A percentile compares a stretch with the other conserved stretches of the same genome.
These are phyloP conservation scores for Irpex sp. DNA, from an alignment of 1,284 basidiomycete genomes.

Conservation along the genomic window DNA sequence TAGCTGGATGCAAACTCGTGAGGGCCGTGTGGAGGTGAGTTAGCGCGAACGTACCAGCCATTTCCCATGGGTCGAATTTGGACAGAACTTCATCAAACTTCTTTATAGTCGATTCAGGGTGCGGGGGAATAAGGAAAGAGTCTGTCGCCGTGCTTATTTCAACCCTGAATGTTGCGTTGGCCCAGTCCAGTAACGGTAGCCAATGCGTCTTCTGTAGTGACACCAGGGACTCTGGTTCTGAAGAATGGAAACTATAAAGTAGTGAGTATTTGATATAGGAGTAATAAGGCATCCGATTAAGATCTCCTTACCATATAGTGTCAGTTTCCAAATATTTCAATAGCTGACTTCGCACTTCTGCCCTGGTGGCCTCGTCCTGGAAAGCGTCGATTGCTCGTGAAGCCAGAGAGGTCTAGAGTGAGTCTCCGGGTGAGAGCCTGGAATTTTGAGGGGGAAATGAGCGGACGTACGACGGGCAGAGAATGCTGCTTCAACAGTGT, in stretches of 20 bases:
- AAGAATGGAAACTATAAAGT: constrained; percentile 72
- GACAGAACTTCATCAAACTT: constrained; percentile 58
- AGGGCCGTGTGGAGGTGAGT: neutral
- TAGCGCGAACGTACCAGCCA: constrained; percentile 65
- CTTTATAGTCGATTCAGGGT: constrained; percentile 63
- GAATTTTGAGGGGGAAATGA: neutral
- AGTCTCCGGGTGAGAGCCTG: neutral
- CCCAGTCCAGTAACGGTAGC: constrained; percentile 87
- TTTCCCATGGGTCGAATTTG: constrained; percentile 75
- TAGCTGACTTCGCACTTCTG: constrained; percentile 71
- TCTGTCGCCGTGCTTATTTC: constrained; percentile 60
- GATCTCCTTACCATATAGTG: constrained; percentile 74
- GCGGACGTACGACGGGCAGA: constrained; percentile 75
- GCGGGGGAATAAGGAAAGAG: constrained; percentile 66
- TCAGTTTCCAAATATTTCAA: constrained; percentile 93
- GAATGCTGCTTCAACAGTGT: constrained; percentile 86
- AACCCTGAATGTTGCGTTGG: constrained; percentile 59
- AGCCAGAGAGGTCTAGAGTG: constrained; percentile 79
- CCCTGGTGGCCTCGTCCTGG: constrained; percentile 50
- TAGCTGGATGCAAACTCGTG: constrained; percentile 46
- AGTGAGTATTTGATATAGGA: neutral
- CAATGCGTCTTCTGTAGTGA: constrained; percentile 85
- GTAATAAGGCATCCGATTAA: neutral
- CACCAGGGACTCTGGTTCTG: constrained; percentile 74
- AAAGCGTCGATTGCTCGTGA: constrained; percentile 88